A percentile compares a stretch with the other conserved stretches of the same genome.
phyloP scores from a whole-genome alignment of 1,139 yeast species.

The Suhomyces maxii region DNA sequence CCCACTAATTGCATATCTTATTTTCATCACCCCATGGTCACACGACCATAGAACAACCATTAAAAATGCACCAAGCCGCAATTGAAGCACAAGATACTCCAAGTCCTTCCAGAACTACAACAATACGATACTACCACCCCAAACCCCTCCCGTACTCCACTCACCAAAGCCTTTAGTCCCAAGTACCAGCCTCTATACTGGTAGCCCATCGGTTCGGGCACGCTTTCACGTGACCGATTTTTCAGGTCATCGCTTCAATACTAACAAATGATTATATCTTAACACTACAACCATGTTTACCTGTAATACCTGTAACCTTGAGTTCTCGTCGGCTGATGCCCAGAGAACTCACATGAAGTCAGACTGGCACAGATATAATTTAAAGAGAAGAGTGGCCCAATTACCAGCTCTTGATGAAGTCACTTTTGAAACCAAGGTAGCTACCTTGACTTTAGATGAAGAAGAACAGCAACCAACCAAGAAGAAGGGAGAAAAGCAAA shows the following conservation, averaged over 20 bases:
- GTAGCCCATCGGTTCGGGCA: constrained; percentile 3
- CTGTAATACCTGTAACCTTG: constrained; percentile 47
- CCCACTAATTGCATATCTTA: too few species aligned
- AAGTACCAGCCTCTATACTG: too few species aligned
- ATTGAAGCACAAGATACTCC: neutral
- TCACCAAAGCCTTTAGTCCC: neutral
- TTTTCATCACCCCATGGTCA: too few species aligned
- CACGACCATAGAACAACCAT: too few species aligned
- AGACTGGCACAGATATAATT: constrained; percentile 75
- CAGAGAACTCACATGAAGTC: constrained; percentile 56
- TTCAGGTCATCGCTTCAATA: constrained; percentile 5
- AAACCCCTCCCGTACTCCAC: neutral
- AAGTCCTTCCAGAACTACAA: neutral
- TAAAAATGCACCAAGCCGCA: neutral
- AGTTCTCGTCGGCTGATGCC: constrained; percentile 39
- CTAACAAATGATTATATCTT: neutral
- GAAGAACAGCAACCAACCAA: constrained; percentile 15
- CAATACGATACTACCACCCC: neutral
- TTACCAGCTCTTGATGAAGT: constrained; percentile 56
- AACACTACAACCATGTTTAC: constrained; percentile 25
- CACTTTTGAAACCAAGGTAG: constrained; percentile 48
- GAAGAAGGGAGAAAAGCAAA: constrained; percentile 31
- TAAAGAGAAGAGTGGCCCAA: constrained; percentile 60
- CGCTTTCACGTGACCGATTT: constrained; percentile 1
- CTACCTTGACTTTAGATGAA: constrained; percentile 26